A percentile compares a stretch with the other conserved stretches of the same genome.
Evolutionary conservation across 2,329 filamentous ascomycete species (phyloP).

Genomic region (Metarhizium guizhouense): DNA sequence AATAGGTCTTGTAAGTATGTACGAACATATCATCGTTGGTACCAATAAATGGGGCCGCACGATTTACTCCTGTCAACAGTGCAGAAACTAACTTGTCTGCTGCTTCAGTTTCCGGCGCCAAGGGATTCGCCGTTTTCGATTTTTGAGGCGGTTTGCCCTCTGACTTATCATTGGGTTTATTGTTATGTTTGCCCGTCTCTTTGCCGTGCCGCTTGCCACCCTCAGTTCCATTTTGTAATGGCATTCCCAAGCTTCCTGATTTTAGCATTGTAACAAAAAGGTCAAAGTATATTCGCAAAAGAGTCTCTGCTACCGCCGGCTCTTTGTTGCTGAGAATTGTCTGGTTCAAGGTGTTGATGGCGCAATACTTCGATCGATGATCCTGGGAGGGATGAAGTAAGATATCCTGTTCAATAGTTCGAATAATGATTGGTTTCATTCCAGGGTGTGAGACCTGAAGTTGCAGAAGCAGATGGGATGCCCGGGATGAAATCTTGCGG

Average conservation of each 20-base stretch:
- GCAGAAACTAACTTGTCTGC: slow-evolving; percentile 89
- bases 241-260: slow-evolving; percentile 30
- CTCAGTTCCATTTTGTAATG: slow-evolving; percentile 37
- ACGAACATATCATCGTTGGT: slow-evolving; percentile 65
- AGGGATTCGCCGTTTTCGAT: slow-evolving; percentile 9
- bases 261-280: slow-evolving; percentile 80
- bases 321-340: slow-evolving; percentile 85
- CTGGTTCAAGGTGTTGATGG: slow-evolving; percentile 93
- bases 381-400: slow-evolving; percentile 82
- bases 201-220: slow-evolving; percentile 10
- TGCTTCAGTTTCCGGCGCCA: slow-evolving; percentile 53
- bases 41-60: slow-evolving; percentile 86
- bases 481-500: slow-evolving; percentile 88
- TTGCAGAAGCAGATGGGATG: slow-evolving; percentile 89
- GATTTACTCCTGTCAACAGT: slow-evolving; percentile 88
- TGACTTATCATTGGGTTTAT: slow-evolving; percentile 12
- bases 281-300: slow-evolving; percentile 87
- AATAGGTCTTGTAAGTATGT: background rate
- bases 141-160: background rate
- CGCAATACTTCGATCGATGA: slow-evolving; percentile 86
- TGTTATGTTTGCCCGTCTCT: slow-evolving; percentile 16
- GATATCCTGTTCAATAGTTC: slow-evolving; percentile 77
- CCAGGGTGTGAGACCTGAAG: slow-evolving; percentile 79
- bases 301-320: slow-evolving; percentile 65
- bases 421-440: slow-evolving; percentile 87